Base-by-base conservation (phyloP, 164 flowering plant genomes). In the Cinnamomum chago region DNA sequence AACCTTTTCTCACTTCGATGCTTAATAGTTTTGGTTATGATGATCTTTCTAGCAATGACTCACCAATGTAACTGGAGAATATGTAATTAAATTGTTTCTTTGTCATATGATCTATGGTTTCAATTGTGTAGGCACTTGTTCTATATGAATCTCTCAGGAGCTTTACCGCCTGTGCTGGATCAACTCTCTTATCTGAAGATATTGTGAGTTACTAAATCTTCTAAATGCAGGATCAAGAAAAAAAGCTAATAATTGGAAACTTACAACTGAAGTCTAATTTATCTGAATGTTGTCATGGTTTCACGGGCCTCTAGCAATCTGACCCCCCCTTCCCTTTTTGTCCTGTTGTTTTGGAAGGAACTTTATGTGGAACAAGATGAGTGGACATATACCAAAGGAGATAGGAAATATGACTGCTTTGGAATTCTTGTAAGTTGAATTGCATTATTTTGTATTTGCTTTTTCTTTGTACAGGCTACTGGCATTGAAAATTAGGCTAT, bases 331-430 rank as follows among this genome's bases (percentile, higher is more conserved):
- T 2, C 40, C 40, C 40, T 71, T 22, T 27, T 20, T 73, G 35
- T 40, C 28, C 71, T 18, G 62, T 18, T 76, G 5, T 80, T 79
- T 2, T 77, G 51, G 17, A 78, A 94, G 99, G 87, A 90, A 90
- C 78, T 82, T 93, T 72, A 93, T 95, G 99, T 95, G 98, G 98
- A 95, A 95, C 81, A 78, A 81, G 9, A 85, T 95, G 50, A 88
- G 73, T 79, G 99, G 99, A 25, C 86, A 78, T 58, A 92, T 95
- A 80, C 98, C 99, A 17, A 89, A 84, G 85, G 98, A 95, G 85
- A 89, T 95, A 40, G 98, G 95, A 68, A 89, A 89, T 70, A 83
- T 95, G 33, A 84, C 74, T 71, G 65, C 97, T 22, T 77, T 95
- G 81, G 71, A 79, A 73, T 90, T 95, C 40, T 79, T 95, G 99